Percentiles rank a stretch among this genome's conserved stretches.
phyloP scores from a whole-genome alignment of 192 early-diverging fungal genomes.

The Coemansia umbellata region DNA sequence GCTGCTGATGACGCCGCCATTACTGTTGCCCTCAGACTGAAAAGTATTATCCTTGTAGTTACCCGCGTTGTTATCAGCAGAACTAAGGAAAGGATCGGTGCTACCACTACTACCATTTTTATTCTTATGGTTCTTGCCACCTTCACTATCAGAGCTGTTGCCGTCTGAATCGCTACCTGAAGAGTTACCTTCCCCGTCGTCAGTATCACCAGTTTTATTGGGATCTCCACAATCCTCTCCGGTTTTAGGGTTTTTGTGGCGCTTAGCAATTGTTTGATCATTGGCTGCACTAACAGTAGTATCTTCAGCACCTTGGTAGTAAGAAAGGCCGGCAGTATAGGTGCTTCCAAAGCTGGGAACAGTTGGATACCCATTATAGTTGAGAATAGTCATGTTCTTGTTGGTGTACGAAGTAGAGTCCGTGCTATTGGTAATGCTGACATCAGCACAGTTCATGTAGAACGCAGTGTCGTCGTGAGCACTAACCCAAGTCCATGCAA shows the following conservation, averaged over 20 bases:
- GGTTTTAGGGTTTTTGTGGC: neutral
- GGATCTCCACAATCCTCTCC: conserved; percentile 2
- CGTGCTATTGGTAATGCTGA: conserved; percentile 1
- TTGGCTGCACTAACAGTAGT: neutral
- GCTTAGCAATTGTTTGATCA: conserved; percentile 44
- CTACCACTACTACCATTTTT: neutral
- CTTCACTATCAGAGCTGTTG: neutral
- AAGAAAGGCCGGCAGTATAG: neutral
- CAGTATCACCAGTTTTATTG: neutral
- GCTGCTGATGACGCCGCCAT: neutral
- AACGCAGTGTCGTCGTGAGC: conserved; percentile 54
- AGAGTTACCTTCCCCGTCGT: no score
- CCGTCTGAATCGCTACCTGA: no score
- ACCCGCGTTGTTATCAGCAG: neutral
- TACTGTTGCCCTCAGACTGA: neutral
- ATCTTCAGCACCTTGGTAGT: neutral
- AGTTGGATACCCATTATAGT: conserved; percentile 1
- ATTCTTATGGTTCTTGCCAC: neutral
- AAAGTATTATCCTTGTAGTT: neutral
- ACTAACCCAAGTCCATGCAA: conserved; percentile 64
- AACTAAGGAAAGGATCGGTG: neutral
- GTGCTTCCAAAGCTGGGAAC: neutral
- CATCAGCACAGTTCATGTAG: conserved; percentile 50
- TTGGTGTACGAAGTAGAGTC: conserved; percentile 8
- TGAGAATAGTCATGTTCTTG: conserved; percentile 9